Evolutionary conservation across 2,329 filamentous ascomycete genomes (phyloP), one percentile per base, ranked within the genome.

Genomic region (Seiridium unicorne): DNA sequence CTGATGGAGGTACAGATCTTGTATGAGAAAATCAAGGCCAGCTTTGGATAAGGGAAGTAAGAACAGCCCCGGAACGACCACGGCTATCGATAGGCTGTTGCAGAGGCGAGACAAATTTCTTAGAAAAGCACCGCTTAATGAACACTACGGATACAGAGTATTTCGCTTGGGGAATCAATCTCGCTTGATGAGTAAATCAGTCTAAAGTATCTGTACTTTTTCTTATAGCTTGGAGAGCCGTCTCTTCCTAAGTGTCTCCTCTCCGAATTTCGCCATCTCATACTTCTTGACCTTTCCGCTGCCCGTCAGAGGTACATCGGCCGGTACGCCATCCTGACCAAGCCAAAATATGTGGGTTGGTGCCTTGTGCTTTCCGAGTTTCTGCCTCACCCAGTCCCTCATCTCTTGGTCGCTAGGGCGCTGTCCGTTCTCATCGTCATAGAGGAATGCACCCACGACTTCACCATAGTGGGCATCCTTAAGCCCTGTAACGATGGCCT

Each of bases 321-420:
- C 66, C 1, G 85, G 81, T 32, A 88, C 79, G 9, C 81, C 83
- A 51, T 81, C 81, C 64, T 84, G 77, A 0, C 90, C 91, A 34
- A 93, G 80, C 83, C 90, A 92, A 70, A 93, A 93, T n/a, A 93
- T 72, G 71, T 92, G 84, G 7, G 84, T 78, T 0, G 91, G 90
- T 3, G 88, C 86, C 75, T 91, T 91, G 70, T 90, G 88, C 44
- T 82, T 77, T 1, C 87, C 88, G 5, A 91, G 79, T 42, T 79
- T 81, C 65, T 83, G 76, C 55, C 84, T 79, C 1, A 86, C 86
- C 87, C 87, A 90, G 48, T 82, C 79, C 13, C 82, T 77, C n/a
- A 90, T 71, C 62, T 88, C 83, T 4, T 81, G 77, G 55, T 82
- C 80, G 0, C 73, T 73, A 1, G 82, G 85, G 57, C 75, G 68